Conservation (phyloP, 257 asterid species). For the Anisodus acutangulus region DNA sequence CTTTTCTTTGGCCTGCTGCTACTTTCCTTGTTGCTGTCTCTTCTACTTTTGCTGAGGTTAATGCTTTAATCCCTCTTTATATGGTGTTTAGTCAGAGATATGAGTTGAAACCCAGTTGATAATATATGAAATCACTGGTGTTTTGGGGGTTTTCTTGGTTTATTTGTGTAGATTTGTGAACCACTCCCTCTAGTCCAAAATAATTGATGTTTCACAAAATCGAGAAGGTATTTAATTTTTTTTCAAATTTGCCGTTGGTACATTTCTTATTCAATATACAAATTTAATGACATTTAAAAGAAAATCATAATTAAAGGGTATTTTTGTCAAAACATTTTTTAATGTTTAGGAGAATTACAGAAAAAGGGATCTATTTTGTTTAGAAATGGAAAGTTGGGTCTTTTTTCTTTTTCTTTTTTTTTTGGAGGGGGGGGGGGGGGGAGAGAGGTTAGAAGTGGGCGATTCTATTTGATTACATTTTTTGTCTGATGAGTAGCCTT, state of each 20-base stretch:
- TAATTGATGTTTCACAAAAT: no score
- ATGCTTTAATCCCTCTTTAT: neutral
- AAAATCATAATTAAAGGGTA: no score
- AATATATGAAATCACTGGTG: neutral
- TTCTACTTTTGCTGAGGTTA: conserved; percentile 70
- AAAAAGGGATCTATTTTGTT: neutral
- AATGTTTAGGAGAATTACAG: no score
- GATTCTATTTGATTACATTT: neutral
- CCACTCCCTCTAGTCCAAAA: neutral
- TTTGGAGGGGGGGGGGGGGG: neutral
- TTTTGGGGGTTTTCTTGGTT: neutral
- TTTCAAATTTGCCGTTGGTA: no score
- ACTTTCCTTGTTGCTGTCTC: conserved; percentile 54
- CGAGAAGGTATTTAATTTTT: no score
- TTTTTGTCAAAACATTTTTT: no score
- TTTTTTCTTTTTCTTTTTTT: neutral
- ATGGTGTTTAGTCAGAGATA: neutral
- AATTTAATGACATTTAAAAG: no score
- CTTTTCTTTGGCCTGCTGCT: conserved; percentile 93
- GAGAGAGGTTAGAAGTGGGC: no score
- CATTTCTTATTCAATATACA: no score
- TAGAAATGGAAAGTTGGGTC: neutral
- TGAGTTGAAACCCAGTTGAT: neutral
- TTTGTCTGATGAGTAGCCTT: neutral
- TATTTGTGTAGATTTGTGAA: neutral